A percentile compares a stretch with the other conserved stretches of the same genome.
These are phyloP conservation scores for Pythium brassicae DNA, from an alignment of 352 stramenopile genomes.

Conservation along the genomic window DNA sequence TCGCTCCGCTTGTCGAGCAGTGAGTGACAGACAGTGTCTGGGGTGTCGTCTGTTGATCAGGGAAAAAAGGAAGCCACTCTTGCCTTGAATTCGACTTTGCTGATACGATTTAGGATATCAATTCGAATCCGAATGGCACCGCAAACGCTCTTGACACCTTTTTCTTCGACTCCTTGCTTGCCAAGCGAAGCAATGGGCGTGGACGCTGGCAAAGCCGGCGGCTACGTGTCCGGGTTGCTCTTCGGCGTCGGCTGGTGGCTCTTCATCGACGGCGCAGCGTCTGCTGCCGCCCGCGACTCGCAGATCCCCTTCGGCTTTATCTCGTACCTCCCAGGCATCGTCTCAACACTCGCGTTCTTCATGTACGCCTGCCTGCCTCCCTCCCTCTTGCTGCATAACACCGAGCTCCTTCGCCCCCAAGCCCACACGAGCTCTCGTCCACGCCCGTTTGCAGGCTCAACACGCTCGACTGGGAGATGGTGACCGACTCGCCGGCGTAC, in stretches of 20 bases:
- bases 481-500: slow-evolving; percentile 44
- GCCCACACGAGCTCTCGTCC: too few relatives aligned
- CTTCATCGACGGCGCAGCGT: slow-evolving; percentile 46
- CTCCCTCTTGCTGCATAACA: neutral
- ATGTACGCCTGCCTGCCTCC: slow-evolving; percentile 28
- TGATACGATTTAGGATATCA: neutral
- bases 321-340: slow-evolving; percentile 50
- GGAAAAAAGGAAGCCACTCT: too few relatives aligned
- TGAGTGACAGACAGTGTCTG: neutral
- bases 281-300: slow-evolving; percentile 33
- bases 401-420: too few relatives aligned
- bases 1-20: slow-evolving; percentile 33
- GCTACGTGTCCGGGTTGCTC: slow-evolving; percentile 47
- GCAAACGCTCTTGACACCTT: neutral
- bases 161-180: slow-evolving; percentile 1
- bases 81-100: neutral
- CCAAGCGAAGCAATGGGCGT: slow-evolving; percentile 17
- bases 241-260: slow-evolving; percentile 59
- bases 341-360: slow-evolving; percentile 56
- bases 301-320: slow-evolving; percentile 57
- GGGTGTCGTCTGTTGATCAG: too few relatives aligned
- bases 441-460: slow-evolving; percentile 37
- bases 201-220: slow-evolving; percentile 31
- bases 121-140: neutral
- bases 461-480: slow-evolving; percentile 63